Percentiles rank a stretch among this genome's conserved stretches.
phyloP scores from a whole-genome alignment of 768 basidiomycete genomes.

The Mycena galopus region DNA sequence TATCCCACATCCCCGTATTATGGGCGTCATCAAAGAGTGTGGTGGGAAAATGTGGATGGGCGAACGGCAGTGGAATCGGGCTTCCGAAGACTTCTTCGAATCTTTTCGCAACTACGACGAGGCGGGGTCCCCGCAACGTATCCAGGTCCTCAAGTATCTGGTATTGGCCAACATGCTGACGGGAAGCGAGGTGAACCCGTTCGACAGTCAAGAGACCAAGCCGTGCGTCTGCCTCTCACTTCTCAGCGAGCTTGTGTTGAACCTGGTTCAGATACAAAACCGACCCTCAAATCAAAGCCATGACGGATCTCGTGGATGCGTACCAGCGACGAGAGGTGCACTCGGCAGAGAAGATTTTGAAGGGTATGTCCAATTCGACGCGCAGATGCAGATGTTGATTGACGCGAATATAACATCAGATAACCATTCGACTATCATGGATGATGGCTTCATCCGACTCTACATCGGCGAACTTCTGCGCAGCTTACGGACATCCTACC shows the following conservation, averaged over 20 bases:
- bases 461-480: constrained; percentile 97
- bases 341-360: constrained; percentile 95
- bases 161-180: constrained; percentile 98
- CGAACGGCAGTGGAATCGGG: constrained; percentile 97
- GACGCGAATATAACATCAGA: constrained; percentile 59
- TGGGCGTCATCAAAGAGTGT: constrained; percentile 99
- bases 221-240: constrained; percentile 72
- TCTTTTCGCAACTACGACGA: constrained; percentile 99
- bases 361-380: constrained; percentile 62
- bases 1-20: constrained; percentile 97
- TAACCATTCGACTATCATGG: constrained; percentile 95
- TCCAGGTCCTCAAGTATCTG: constrained; percentile 98
- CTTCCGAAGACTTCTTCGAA: constrained; percentile 98
- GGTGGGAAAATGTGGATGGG: constrained; percentile 99
- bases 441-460: constrained; percentile 92
- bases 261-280: constrained; percentile 81
- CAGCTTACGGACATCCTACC: constrained; percentile 94
- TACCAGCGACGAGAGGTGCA: constrained; percentile 98
- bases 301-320: constrained; percentile 97
- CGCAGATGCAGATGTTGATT: neutral
- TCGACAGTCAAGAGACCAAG: constrained; percentile 99
- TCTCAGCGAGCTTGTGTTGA: neutral
- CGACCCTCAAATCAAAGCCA: constrained; percentile 96
- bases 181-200: constrained; percentile 98
- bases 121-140: constrained; percentile 94